Evolutionary conservation across 441 rosid genomes (phyloP).

Genomic region (Manihot esculenta): DNA sequence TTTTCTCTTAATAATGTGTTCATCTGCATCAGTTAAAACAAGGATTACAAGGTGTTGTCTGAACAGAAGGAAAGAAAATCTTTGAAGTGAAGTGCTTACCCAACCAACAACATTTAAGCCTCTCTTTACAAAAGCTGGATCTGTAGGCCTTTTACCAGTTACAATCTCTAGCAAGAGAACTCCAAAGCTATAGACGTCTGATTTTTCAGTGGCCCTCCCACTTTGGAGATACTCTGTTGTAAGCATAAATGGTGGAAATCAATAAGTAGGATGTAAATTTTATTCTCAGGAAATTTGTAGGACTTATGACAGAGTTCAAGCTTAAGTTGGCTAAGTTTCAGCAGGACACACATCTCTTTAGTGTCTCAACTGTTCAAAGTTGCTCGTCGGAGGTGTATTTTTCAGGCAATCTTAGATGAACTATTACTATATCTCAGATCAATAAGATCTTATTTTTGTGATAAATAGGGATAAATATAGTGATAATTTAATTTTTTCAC

Average conservation of each 20-base stretch:
- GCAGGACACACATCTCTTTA: too few species aligned
- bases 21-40: slow-evolving; percentile 48
- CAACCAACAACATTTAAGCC: slow-evolving; percentile 96
- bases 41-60: neutral
- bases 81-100: slow-evolving; percentile 47
- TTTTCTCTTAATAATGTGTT: slow-evolving; percentile 75
- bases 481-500: too few species aligned
- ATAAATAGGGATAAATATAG: too few species aligned
- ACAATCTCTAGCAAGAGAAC: slow-evolving; percentile 92
- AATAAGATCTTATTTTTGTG: too few species aligned
- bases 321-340: neutral
- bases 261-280: neutral
- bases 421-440: neutral
- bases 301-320: neutral
- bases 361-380: too few species aligned
- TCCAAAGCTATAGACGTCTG: slow-evolving; percentile 97
- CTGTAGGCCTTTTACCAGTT: slow-evolving; percentile 90
- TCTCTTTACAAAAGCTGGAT: slow-evolving; percentile 66
- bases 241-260: slow-evolving; percentile 3
- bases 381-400: too few species aligned
- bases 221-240: slow-evolving; percentile 85
- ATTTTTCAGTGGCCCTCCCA: slow-evolving; percentile 92
- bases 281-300: neutral
- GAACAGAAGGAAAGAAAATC: neutral
- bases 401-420: neutral